Evolutionary conservation across 805 yeast genomes (phyloP).

Genomic region (Ogataea glucozyma): DNA sequence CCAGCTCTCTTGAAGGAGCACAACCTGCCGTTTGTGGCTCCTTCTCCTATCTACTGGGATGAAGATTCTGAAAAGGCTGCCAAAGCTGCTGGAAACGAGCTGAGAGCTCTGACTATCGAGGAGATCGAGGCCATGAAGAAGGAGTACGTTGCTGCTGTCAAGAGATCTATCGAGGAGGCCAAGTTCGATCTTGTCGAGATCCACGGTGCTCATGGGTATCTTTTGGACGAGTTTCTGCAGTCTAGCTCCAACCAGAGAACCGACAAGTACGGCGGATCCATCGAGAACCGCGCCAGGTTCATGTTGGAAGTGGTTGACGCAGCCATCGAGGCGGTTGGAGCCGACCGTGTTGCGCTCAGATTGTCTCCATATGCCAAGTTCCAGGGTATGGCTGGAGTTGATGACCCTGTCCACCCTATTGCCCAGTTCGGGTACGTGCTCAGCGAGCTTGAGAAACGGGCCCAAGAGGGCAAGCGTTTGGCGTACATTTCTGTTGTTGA

Average conservation of each 20-base stretch:
- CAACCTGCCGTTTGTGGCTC: constrained; percentile 39
- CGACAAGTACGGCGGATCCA: constrained; percentile 45
- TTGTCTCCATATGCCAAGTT: constrained; percentile 47
- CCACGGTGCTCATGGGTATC: constrained; percentile 42
- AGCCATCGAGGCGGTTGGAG: constrained; percentile 51
- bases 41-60: constrained; percentile 43
- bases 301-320: constrained; percentile 51
- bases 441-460: constrained; percentile 42
- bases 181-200: constrained; percentile 43
- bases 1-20: constrained; percentile 39
- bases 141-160: constrained; percentile 48
- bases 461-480: constrained; percentile 28
- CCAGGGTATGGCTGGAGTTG: constrained; percentile 42
- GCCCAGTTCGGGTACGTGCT: constrained; percentile 41
- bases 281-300: constrained; percentile 44
- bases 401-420: constrained; percentile 38
- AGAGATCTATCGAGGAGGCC: constrained; percentile 34
- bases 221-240: constrained; percentile 41
- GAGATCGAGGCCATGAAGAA: constrained; percentile 43
- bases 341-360: constrained; percentile 48
- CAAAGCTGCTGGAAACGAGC: constrained; percentile 41
- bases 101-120: constrained; percentile 44
- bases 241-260: constrained; percentile 37
- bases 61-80: constrained; percentile 41
- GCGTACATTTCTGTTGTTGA: constrained; percentile 35